Conservation (phyloP, 441 rosid species). For the Rhodomyrtus psidioides region DNA sequence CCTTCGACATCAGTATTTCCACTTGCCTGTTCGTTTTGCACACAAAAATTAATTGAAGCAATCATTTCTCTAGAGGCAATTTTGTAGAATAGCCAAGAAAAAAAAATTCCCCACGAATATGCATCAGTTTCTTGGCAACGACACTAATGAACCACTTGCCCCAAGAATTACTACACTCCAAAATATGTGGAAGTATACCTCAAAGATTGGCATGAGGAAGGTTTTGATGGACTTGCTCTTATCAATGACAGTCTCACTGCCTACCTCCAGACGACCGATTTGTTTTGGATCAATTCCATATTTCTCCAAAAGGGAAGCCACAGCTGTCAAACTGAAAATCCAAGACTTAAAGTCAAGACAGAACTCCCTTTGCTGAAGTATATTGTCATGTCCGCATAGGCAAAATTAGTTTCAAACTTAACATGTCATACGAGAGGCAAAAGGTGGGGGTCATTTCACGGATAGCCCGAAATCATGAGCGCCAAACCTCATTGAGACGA, state of each 20-base stretch:
- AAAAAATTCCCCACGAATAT: not conserved
- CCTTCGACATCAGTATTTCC: constrained; percentile 98
- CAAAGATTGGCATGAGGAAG: constrained; percentile 98
- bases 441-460: not conserved
- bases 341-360: not conserved
- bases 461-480: not conserved
- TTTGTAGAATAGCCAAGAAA: not conserved
- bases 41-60: not conserved
- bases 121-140: not conserved
- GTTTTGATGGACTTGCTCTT: constrained; percentile 98
- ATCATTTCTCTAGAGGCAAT: not conserved
- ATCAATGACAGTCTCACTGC: constrained; percentile 96
- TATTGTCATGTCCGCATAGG: not conserved
- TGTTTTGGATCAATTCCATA: constrained; percentile 81
- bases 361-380: not conserved
- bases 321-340: constrained; percentile 65
- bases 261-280: constrained; percentile 93
- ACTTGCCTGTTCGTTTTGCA: constrained; percentile 45
- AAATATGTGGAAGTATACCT: constrained; percentile 33
- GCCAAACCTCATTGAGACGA: constrained; percentile 87
- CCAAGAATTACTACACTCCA: not conserved
- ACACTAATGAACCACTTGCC: not conserved
- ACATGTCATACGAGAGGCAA: not conserved
- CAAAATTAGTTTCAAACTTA: not conserved
- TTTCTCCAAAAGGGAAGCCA: constrained; percentile 79